Percentiles rank a stretch among this genome's conserved stretches.
Conservation (phyloP, 2,329 filamentous ascomycete species). For the Monilinia fructigena region DNA sequence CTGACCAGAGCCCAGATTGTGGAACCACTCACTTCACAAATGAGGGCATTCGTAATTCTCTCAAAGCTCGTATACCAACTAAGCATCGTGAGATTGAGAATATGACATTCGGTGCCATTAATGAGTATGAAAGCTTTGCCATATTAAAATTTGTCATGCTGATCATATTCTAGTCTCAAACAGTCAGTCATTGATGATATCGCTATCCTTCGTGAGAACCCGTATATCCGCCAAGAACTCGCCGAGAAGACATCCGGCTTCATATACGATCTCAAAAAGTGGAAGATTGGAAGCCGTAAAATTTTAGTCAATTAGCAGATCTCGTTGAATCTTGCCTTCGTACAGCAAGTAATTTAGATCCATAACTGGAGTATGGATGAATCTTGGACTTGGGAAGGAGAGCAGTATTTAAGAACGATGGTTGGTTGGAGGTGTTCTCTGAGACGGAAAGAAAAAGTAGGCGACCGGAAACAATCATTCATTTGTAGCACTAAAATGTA, state of each 20-base stretch:
- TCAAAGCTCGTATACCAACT: conserved; percentile 31
- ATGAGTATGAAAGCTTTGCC: conserved; percentile 28
- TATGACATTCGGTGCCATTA: conserved; percentile 35
- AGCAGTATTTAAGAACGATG: background rate
- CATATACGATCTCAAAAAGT: conserved; percentile 36
- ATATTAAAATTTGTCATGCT: background rate
- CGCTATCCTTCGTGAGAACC: conserved; percentile 29
- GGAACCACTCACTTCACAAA: conserved; percentile 33
- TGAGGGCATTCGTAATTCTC: conserved; percentile 26
- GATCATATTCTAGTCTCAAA: conserved; percentile 23
- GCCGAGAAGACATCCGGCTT: conserved; percentile 29
- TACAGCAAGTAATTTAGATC: background rate
- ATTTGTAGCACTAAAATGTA: background rate
- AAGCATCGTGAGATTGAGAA: conserved; percentile 30
- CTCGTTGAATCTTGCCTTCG: background rate
- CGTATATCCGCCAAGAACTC: conserved; percentile 34
- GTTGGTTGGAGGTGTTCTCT: background rate
- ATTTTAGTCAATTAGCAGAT: background rate
- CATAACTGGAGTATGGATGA: too few species aligned
- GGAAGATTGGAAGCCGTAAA: conserved; percentile 25
- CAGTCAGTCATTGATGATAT: conserved; percentile 36
- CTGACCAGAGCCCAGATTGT: conserved; percentile 27
- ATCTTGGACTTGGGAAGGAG: background rate
- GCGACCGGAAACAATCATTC: background rate
- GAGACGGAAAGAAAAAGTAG: background rate